Conservation (phyloP, 129 eudicot species). For the Artemisia annua region DNA sequence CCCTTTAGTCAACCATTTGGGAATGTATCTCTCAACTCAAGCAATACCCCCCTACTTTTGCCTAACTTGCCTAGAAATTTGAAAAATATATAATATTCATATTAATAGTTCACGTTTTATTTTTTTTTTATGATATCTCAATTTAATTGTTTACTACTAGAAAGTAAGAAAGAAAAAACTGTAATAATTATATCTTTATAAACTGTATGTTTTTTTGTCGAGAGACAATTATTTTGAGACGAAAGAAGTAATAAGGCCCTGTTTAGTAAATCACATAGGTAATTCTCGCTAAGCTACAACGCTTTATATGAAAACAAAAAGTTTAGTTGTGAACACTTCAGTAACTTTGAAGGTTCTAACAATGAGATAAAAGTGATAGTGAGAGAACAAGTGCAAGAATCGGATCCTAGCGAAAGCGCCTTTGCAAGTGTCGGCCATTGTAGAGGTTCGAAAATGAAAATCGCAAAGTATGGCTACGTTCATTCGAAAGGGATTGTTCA, state of each 20-base stretch:
- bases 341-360: not conserved
- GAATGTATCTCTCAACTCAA: slow-evolving; percentile 26
- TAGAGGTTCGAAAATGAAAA: slow-evolving; percentile 5
- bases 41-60: slow-evolving; percentile 28
- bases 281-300: not conserved
- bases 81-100: not conserved
- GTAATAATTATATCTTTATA: too few relatives aligned
- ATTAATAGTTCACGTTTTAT: too few relatives aligned
- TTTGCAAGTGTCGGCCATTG: slow-evolving; percentile 7
- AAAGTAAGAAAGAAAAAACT: too few relatives aligned
- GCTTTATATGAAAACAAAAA: not conserved
- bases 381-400: slow-evolving; percentile 7
- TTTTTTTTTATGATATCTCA: too few relatives aligned
- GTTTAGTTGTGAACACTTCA: too few relatives aligned
- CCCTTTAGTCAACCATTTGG: slow-evolving; percentile 29
- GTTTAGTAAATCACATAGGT: too few relatives aligned
- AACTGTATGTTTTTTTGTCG: too few relatives aligned
- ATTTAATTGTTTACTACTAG: too few relatives aligned
- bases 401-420: not conserved
- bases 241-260: not conserved
- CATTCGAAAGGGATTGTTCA: slow-evolving; percentile 6
- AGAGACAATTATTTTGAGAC: too few relatives aligned
- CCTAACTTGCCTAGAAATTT: not conserved
- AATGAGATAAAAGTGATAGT: not conserved
- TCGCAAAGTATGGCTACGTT: not conserved